phyloP scores from a whole-genome alignment of 345 rosid genomes.

The Gossypium thurberi region DNA sequence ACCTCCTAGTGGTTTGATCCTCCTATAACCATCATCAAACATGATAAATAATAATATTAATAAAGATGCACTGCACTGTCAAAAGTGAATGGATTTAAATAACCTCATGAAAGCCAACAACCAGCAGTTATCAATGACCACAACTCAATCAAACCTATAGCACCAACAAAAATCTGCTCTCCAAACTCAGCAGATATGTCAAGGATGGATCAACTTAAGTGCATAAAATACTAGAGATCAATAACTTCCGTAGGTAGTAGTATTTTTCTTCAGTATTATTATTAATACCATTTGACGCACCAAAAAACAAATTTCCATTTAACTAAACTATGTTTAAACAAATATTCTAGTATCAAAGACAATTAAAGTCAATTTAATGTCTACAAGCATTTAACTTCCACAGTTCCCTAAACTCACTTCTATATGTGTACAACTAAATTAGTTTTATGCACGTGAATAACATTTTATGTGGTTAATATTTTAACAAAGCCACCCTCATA shows the following conservation, averaged over 20 bases:
- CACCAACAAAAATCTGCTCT: neutral
- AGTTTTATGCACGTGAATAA: too few species aligned
- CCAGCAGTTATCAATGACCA: neutral
- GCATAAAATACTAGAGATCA: too few species aligned
- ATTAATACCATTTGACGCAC: too few species aligned
- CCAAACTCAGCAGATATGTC: neutral
- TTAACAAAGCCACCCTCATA: neutral
- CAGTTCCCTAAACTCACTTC: neutral
- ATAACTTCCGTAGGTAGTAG: too few species aligned
- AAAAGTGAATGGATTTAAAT: neutral
- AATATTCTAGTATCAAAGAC: neutral
- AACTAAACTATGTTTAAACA: too few species aligned
- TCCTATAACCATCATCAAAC: constrained; percentile 41
- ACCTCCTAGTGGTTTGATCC: constrained; percentile 83
- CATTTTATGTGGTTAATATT: too few species aligned
- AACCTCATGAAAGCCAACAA: neutral
- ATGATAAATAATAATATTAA: neutral
- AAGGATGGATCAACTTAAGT: neutral
- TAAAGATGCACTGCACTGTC: neutral
- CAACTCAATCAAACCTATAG: neutral
- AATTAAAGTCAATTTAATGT: neutral
- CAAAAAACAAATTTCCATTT: too few species aligned
- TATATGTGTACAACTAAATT: neutral
- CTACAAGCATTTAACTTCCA: neutral
- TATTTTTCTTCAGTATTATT: too few species aligned